Conservation (phyloP, 2,329 filamentous ascomycete genomes). For the Diaporthe sp. region DNA sequence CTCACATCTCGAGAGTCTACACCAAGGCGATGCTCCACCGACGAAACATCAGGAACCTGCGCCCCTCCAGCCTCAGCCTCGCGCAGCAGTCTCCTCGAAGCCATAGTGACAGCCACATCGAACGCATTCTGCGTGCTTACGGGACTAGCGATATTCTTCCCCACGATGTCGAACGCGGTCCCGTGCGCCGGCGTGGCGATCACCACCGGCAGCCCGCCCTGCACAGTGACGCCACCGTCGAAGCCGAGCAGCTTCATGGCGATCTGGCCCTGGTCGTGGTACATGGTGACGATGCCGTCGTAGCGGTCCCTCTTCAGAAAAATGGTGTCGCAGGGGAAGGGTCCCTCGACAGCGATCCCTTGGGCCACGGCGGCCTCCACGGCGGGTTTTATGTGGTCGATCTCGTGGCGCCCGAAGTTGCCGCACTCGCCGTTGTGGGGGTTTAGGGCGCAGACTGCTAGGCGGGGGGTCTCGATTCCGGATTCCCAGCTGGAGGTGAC, state of each 20-base stretch:
- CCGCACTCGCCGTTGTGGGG: constrained; percentile 52
- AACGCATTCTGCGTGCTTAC: constrained; percentile 50
- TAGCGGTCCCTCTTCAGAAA: constrained; percentile 49
- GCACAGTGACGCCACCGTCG: constrained; percentile 51
- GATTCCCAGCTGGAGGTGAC: constrained; percentile 45
- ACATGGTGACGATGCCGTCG: constrained; percentile 53
- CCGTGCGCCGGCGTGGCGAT: constrained; percentile 49
- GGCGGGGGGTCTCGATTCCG: constrained; percentile 46
- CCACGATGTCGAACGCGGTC: constrained; percentile 49
- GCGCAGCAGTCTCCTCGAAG: constrained; percentile 39
- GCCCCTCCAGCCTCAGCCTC: background rate
- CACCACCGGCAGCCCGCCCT: constrained; percentile 48
- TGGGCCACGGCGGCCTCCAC: constrained; percentile 43
- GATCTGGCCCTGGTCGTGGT: constrained; percentile 53
- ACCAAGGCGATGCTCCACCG: background rate
- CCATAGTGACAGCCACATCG: constrained; percentile 45
- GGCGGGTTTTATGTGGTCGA: constrained; percentile 48
- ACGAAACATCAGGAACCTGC: background rate
- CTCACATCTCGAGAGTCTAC: background rate
- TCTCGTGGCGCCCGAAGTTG: constrained; percentile 49
- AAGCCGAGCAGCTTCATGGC: constrained; percentile 51
- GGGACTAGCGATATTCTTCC: constrained; percentile 47
- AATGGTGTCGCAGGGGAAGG: constrained; percentile 51
- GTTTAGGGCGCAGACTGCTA: constrained; percentile 51
- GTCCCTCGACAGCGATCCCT: constrained; percentile 48